Evolutionary conservation across 2,329 filamentous ascomycete species (phyloP).

Genomic region (Escovopsis sp.): DNA sequence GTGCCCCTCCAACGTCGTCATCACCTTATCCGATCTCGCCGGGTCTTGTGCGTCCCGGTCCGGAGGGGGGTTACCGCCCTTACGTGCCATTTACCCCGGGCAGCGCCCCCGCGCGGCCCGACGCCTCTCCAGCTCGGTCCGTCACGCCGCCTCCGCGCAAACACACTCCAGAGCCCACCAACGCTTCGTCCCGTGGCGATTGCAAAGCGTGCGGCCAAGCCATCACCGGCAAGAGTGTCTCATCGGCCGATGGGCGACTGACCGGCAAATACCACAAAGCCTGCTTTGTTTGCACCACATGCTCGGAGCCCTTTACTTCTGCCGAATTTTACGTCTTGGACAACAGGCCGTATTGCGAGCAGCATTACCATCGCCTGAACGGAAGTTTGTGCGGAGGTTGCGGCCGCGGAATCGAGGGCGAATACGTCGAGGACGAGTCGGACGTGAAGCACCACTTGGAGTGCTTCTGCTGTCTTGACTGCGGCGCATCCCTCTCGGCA

Average conservation of each 20-base stretch:
- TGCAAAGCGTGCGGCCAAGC: conserved; percentile 69
- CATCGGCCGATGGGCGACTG: conserved; percentile 79
- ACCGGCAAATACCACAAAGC: conserved; percentile 90
- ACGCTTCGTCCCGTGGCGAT: conserved; percentile 44
- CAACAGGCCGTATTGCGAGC: conserved; percentile 78
- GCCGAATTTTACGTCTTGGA: conserved; percentile 84
- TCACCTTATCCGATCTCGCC: conserved; percentile 15
- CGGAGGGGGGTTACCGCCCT: conserved; percentile 7
- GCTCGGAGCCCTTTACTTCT: conserved; percentile 64
- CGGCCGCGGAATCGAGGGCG: conserved; percentile 75
- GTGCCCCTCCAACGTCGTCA: conserved; percentile 12
- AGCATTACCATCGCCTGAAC: conserved; percentile 86
- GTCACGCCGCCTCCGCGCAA: conserved; percentile 11
- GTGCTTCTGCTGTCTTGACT: conserved; percentile 76
- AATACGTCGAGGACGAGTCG: conserved; percentile 73
- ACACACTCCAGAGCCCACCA: conserved; percentile 24
- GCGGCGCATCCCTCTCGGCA: conserved; percentile 55
- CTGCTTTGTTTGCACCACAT: conserved; percentile 85
- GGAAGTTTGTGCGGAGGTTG: conserved; percentile 72
- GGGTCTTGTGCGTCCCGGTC: conserved; percentile 9
- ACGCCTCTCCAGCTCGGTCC: conserved; percentile 4
- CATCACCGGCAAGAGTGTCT: conserved; percentile 85
- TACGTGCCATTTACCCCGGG: conserved; percentile 5
- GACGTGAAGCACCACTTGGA: conserved; percentile 69
- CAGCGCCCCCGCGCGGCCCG: conserved; percentile 6